Evolutionary conservation across 2,329 filamentous ascomycete genomes (phyloP), one percentile per base, ranked within the genome.

Genomic region (Setomelanomma holmii): DNA sequence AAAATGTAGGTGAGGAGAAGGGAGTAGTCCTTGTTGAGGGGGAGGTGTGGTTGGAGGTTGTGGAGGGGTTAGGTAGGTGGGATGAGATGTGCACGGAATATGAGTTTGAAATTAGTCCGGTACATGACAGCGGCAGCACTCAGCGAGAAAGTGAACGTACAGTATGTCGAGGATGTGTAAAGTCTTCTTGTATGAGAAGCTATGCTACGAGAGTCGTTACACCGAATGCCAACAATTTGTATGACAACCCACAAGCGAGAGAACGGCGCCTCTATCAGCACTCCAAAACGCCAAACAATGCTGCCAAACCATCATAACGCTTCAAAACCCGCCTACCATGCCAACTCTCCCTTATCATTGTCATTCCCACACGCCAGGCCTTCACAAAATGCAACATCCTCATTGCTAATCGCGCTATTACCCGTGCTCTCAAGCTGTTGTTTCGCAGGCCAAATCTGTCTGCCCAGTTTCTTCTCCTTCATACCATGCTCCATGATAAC

Each of bases 381-480:
- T 45, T 64, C 60, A 27, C 66, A 69, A n/a, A 69, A 69, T 7
- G 55, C 66, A 14, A 67, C 56, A 42, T 68, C 58, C 17, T 69
- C 64, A n/a, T 63, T 63, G 27, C 58, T 67, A 11, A 61, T 53
- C 2, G 58, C 58, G 1, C 51, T 53, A 16, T 54, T 60, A 7
- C 60, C 60, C 3, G 55, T 55, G 19, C 53, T 53, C 42, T 63
- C 57, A 16, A 64, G 53, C 53, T 63, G 56, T 33, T 67, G 78
- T 38, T 72, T 74, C 1, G 82, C 82, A 0, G 82, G 82, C 81
- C 81, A 84, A 45, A 84, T 82, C 68, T 84, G 78, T 27, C 67
- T 57, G 6, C 76, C 77, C 0, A 66, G 74, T 2, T 69, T 68
- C 60, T 77, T 75, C 66, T 85, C 82, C 20, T 72, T 71, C 53